These are phyloP conservation scores for Silene vulgaris DNA, from an alignment of 179 eudicot genomes.

Conservation along the genomic window DNA sequence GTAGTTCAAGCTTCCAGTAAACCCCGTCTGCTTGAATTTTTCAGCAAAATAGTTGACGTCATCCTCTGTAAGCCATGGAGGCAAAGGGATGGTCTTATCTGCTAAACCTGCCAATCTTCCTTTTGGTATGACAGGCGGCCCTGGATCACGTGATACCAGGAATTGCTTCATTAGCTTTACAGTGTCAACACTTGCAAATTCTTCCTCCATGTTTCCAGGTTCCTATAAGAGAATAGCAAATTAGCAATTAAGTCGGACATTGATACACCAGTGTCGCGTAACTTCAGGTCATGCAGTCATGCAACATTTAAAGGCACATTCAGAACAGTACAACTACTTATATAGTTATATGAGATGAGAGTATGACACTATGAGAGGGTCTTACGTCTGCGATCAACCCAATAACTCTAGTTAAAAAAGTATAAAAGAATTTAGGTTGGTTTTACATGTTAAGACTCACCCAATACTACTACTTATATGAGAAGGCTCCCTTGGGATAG, in stretches of 20 bases:
- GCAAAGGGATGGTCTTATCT: constrained; percentile 36
- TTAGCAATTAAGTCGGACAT: neutral
- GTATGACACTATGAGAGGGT: too few relatives aligned
- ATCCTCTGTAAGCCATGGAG: constrained; percentile 65
- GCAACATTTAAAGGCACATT: neutral
- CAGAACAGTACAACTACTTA: neutral
- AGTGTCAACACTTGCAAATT: constrained; percentile 50
- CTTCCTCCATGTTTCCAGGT: constrained; percentile 76
- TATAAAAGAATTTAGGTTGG: too few relatives aligned
- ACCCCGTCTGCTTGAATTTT: constrained; percentile 37
- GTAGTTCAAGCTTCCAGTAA: constrained; percentile 47
- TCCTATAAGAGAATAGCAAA: constrained; percentile 34
- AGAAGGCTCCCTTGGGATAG: too few relatives aligned
- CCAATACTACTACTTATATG: too few relatives aligned
- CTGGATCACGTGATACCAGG: constrained; percentile 40
- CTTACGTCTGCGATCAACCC: too few relatives aligned
- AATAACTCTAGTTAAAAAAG: too few relatives aligned
- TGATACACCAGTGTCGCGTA: neutral
- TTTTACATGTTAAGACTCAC: too few relatives aligned
- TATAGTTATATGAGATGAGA: too few relatives aligned
- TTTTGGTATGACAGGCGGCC: constrained; percentile 58
- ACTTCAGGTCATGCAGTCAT: neutral
- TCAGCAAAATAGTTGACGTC: constrained; percentile 39
- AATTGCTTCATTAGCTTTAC: constrained; percentile 45
- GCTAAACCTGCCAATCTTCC: constrained; percentile 39